Conservation (phyloP, 495 filamentous ascomycete genomes). For the Hypoxylon crocopeplum region DNA sequence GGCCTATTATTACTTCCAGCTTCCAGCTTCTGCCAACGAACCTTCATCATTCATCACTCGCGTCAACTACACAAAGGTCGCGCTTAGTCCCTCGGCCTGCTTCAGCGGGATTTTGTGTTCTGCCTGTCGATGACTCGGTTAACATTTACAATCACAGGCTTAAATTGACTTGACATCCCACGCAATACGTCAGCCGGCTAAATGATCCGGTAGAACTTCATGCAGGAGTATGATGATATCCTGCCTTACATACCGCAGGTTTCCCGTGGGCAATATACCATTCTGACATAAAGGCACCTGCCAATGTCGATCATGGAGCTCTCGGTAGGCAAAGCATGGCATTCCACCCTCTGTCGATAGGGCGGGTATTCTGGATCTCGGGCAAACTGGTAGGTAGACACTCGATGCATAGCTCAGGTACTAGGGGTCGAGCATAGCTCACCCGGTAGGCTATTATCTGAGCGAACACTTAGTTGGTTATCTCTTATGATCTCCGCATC, state of each 20-base stretch:
- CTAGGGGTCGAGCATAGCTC: constrained; percentile 4
- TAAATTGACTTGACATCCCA: not conserved
- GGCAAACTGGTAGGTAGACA: not conserved
- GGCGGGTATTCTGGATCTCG: constrained; percentile 7
- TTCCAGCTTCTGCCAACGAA: too few relatives aligned
- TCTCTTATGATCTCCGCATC: not conserved
- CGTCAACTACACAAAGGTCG: too few relatives aligned
- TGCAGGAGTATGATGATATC: constrained; percentile 8
- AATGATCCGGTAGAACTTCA: constrained; percentile 13
- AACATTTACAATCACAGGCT: not conserved
- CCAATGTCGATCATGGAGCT: constrained; percentile 4
- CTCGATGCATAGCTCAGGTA: constrained; percentile 1
- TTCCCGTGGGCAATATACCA: not conserved
- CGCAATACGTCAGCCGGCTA: constrained; percentile 17
- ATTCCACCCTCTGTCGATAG: constrained; percentile 11
- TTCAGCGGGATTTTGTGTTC: too few relatives aligned
- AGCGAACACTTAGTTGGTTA: constrained; percentile 2
- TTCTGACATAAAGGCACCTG: not conserved
- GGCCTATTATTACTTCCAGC: too few relatives aligned
- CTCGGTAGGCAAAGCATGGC: not conserved
- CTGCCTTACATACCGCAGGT: not conserved
- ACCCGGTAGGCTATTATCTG: constrained; percentile 30
- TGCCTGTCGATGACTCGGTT: not conserved
- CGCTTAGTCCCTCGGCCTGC: too few relatives aligned
- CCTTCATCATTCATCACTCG: too few relatives aligned